Evolutionary conservation across 2,329 filamentous ascomycete genomes (phyloP), one percentile per base, ranked within the genome.

Genomic region (Arthrobotrys musiformis): DNA sequence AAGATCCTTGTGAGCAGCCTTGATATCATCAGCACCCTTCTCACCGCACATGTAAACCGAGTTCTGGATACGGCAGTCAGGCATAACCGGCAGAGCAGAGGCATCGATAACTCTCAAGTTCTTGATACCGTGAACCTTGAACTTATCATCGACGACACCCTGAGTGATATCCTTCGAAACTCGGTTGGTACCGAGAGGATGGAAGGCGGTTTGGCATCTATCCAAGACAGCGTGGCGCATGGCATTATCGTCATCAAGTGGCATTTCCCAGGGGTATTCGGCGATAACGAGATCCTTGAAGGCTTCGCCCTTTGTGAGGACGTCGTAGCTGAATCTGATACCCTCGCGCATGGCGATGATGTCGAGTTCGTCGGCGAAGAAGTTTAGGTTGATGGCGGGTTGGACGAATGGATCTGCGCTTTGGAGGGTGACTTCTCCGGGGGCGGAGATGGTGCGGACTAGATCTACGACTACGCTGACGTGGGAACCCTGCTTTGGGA

Each of bases 241-340:
- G 1, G 83, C 86, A 70, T 86, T 85, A 62, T 90, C 87, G 0
- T 85, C 85, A 11, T 87, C 80, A 1, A 86, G 84, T 0, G 88
- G 88, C 87, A 90, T 89, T 0, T 85, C 82, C 88, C 87, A 90
- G 0, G 89, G 89, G 80, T 90, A 90, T 67, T 88, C 86, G 4
- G 81, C 84, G 0, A 82, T 82, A 8, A 89, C 83, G 56, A 88
- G 84, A 61, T 88, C 87, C 81, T 84, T 88, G 82, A 90, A 86
- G 0, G 86, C 87, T 0, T 87, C 86, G 0, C 88, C 88, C 6
- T 85, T 86, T 40, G 84, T 87, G 1, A 90, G 79, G n/a, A 90
- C 83, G 79, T 90, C 88, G 81, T 89, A 86, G 6, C 84, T 83
- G 81, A 85, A 88, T 15, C 87, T 84, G 19, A 89, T 84, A 17